Conservation (phyloP, 495 filamentous ascomycete genomes). For the Penicillium cataractarum region DNA sequence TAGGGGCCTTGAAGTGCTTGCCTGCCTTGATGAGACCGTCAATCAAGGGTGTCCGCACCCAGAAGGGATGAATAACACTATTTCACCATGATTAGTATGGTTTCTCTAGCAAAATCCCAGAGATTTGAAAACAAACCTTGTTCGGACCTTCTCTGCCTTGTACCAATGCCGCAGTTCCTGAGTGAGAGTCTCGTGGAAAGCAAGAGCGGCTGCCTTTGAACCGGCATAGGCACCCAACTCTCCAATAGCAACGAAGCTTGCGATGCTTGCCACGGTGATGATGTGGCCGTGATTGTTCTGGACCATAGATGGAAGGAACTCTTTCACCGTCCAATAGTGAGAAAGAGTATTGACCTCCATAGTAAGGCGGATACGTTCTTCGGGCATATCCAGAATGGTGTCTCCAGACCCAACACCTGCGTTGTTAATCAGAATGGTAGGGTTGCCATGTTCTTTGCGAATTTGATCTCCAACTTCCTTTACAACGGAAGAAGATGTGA, state of each 20-base stretch:
- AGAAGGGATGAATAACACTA: conserved; percentile 9
- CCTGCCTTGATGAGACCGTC: background rate
- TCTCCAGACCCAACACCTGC: conserved; percentile 63
- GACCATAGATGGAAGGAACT: conserved; percentile 4
- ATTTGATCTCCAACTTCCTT: conserved; percentile 46
- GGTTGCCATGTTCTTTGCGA: conserved; percentile 53
- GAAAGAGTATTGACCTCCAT: conserved; percentile 3
- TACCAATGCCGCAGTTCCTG: conserved; percentile 59
- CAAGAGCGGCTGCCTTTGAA: conserved; percentile 60
- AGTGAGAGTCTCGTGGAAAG: conserved; percentile 66
- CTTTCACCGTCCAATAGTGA: conserved; percentile 2
- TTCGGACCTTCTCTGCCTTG: conserved; percentile 59
- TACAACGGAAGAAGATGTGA: conserved; percentile 53
- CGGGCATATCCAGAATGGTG: conserved; percentile 53
- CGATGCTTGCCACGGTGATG: conserved; percentile 37
- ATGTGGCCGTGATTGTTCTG: conserved; percentile 1
- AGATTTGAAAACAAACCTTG: conserved; percentile 25
- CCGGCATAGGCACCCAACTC: conserved; percentile 62
- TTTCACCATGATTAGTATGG: background rate
- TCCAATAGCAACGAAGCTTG: conserved; percentile 55
- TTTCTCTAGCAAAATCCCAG: no score
- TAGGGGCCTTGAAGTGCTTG: background rate
- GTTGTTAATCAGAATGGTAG: conserved; percentile 70
- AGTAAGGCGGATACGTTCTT: conserved; percentile 53
- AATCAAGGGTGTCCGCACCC: conserved; percentile 10